phyloP scores from a whole-genome alignment of 169 alveolate species.

The Toxoplasma gondii region DNA sequence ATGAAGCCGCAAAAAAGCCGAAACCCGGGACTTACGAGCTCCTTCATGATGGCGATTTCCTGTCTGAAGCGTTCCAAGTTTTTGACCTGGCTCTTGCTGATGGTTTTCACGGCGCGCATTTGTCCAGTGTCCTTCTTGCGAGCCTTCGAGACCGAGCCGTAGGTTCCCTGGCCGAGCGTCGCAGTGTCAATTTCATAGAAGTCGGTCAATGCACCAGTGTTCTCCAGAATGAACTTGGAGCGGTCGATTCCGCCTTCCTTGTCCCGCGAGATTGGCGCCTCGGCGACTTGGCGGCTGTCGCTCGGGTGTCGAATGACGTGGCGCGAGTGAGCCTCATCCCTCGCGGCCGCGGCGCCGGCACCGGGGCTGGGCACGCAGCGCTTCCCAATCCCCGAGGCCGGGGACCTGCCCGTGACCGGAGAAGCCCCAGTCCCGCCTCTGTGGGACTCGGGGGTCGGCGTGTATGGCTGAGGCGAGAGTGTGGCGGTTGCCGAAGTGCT shows the following conservation, averaged over 20 bases:
- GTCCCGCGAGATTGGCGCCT: not conserved
- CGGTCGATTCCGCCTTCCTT: constrained; percentile 71
- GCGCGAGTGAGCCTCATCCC: not conserved
- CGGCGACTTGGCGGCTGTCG: not conserved
- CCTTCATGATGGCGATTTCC: constrained; percentile 90
- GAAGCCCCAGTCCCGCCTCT: not conserved
- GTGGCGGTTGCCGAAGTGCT: not conserved
- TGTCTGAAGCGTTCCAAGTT: constrained; percentile 88
- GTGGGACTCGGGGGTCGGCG: not conserved
- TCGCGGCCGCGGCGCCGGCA: not conserved
- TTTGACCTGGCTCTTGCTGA: constrained; percentile 84
- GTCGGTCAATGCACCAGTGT: constrained; percentile 67
- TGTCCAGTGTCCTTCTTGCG: constrained; percentile 75
- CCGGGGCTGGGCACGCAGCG: constrained; percentile 15
- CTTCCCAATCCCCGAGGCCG: not conserved
- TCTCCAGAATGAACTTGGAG: constrained; percentile 76
- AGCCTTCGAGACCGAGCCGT: constrained; percentile 85
- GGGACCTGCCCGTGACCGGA: not conserved
- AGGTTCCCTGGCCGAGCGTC: constrained; percentile 85
- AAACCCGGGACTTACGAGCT: constrained; percentile 59
- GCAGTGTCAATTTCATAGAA: constrained; percentile 70
- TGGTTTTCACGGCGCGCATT: constrained; percentile 88
- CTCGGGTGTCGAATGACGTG: not conserved
- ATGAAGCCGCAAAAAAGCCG: no score
- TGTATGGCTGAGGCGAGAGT: not conserved